Evolutionary conservation across 306 rosid genomes (phyloP).

Genomic region (Astragalus membranaceus): DNA sequence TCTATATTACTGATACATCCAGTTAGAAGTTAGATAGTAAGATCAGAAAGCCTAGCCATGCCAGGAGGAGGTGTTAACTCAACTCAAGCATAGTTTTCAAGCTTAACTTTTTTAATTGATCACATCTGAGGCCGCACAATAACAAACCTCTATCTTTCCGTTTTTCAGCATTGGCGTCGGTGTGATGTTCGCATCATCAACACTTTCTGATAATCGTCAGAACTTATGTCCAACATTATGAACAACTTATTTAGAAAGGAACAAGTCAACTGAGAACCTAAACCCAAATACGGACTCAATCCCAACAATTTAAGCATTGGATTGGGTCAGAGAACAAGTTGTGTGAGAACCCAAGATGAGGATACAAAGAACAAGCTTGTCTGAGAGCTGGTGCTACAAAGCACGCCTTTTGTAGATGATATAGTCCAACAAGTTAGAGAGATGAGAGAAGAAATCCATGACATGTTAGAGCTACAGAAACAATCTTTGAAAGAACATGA

Average conservation of each 20-base stretch:
- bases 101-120: background rate
- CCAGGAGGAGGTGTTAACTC: background rate
- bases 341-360: too few species aligned
- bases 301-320: background rate
- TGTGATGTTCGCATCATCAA: background rate
- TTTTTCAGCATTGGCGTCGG: background rate
- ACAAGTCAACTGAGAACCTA: background rate
- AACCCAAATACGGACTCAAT: background rate
- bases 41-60: background rate
- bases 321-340: background rate
- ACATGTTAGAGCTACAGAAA: too few species aligned
- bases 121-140: background rate
- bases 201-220: background rate
- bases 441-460: too few species aligned
- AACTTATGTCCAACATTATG: background rate
- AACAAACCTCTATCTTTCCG: background rate
- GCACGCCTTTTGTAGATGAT: too few species aligned
- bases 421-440: too few species aligned
- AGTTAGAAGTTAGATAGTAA: too few species aligned
- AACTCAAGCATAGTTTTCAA: background rate
- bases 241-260: background rate
- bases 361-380: too few species aligned
- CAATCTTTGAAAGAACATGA: too few species aligned
- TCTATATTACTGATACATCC: background rate
- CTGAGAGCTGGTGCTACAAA: too few species aligned